Evolutionary conservation across 148 eudicot species (phyloP), one percentile per base, ranked within the genome.

Genomic region (Fagopyrum tataricum): DNA sequence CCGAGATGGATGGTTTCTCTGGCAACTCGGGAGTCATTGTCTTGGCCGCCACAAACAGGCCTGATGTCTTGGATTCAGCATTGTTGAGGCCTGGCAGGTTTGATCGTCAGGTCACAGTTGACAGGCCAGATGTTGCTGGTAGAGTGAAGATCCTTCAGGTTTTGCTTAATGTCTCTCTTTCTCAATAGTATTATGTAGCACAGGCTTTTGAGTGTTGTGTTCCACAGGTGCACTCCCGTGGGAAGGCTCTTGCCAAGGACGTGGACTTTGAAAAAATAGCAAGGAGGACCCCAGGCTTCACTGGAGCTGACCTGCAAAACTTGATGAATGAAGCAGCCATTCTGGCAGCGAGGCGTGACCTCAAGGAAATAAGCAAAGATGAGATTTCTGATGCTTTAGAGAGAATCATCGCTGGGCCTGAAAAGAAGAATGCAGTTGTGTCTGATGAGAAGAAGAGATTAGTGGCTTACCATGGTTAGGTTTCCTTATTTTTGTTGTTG

Each of bases 1-100:
- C 99, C 13, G 99, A 95, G 84, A 92, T 95, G 99, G 99, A 95
- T 84, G 99, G 99, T 0, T 95, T 95, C 52, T 88, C 97, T 0
- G 99, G 99, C 1, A 95, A 95, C 77, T 91, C 99, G 0, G 99
- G 99, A 49, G 99, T 95, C 4, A 95, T 95, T 73, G 99, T 95
- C 31, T 76, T 95, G 87, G 99, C 99, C 31, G 99, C 99, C 0
- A 95, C 99, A 4, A 95, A 95, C 59, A 80, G 99, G 77, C 99
- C 99, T 0, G 99, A 95, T 88, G 99, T 95, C 69, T 90, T 95
- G 82, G 99, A 95, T 82, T 87, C 99, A 0, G 99, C 99, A 0
- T 81, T 95, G 94, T 73, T 95, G 80, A 92, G 99, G 84, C 99
- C 99, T 7, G 99, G 99, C n/a, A 88, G 99, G 92, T 95, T 95